Conservation (phyloP, 495 filamentous ascomycete species). For the Penicillium lagena region DNA sequence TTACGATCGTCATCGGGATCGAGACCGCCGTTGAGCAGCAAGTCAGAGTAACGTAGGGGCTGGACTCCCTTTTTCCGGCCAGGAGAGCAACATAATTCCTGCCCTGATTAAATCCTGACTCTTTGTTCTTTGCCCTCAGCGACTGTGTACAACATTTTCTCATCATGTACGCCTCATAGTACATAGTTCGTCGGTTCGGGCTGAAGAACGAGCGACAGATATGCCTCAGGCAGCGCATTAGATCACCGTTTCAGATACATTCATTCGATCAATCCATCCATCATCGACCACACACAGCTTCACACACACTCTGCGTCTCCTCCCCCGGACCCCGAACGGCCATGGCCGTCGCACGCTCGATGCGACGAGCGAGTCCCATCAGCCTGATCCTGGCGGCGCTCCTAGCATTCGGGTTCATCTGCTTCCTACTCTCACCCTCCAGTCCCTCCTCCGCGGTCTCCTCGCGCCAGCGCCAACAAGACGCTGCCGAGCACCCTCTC, state of each 20-base stretch:
- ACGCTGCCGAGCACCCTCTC: conserved; percentile 64
- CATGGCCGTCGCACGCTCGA: conserved; percentile 51
- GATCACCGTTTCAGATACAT: neutral
- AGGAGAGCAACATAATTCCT: too few species aligned
- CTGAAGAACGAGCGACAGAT: too few species aligned
- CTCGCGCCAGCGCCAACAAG: conserved; percentile 44
- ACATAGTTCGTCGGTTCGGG: too few species aligned
- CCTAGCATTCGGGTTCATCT: conserved; percentile 56
- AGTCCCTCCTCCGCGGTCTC: conserved; percentile 27
- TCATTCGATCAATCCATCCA: neutral
- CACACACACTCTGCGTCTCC: neutral
- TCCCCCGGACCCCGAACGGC: conserved; percentile 6
- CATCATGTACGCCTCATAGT: too few species aligned
- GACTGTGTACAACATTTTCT: too few species aligned
- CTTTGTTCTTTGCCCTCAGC: too few species aligned
- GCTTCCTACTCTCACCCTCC: conserved; percentile 54
- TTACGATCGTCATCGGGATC: neutral
- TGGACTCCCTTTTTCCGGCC: too few species aligned
- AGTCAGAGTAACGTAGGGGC: too few species aligned
- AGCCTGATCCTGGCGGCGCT: conserved; percentile 56
- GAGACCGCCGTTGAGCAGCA: neutral
- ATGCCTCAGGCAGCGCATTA: neutral
- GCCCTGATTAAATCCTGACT: too few species aligned
- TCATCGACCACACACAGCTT: neutral
- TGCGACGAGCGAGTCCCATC: conserved; percentile 63